Evolutionary conservation across 2,329 filamentous ascomycete genomes (phyloP), one percentile per base, ranked within the genome.

Genomic region (Geosmithia morbida): DNA sequence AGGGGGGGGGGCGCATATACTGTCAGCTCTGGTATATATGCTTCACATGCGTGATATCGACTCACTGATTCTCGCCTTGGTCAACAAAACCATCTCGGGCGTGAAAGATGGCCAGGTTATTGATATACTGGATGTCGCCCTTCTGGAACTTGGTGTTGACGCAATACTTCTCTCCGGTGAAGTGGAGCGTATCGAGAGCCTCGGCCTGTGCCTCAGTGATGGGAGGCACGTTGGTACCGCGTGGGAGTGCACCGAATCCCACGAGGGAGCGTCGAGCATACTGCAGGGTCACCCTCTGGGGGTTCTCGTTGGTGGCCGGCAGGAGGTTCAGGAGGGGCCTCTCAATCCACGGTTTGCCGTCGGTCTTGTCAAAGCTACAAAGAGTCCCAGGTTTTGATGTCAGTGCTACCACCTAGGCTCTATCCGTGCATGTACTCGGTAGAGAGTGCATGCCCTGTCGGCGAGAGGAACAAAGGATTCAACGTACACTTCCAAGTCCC

Each of bases 211-310:
- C 68, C 50, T 74, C 69, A 0, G 68, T 71, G 49, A 75, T 71
- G 16, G 77, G 69, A 13, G 79, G 78, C 45, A 83, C 75, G 18
- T 69, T 56, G 1, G 64, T 48, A 7, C 66, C 72, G 44, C 78
- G 66, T 2, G 76, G 75, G 1, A 77, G 63, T 0, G 67, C 67
- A 51, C 70, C 67, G 54, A 74, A 81, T 2, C 80, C 65, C 46
- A 76, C 77, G 52, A 81, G 81, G 22, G 62, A 65, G 1, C 78
- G 68, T 2, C 79, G 70, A 0, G 72, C 74, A 51, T 81, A 83
- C 51, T 82, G 77, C 29, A 83, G 68, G 7, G 77, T 60, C 1
- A 82, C 58, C 1, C 75, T 67, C 54, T 81, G 71, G 0, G 75
- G 72, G 0, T 58, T 55, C 1, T 57, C 59, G 0, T 52, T 59